Base-by-base conservation (phyloP, 2,329 filamentous ascomycete genomes). In the Claviceps maximensis region DNA sequence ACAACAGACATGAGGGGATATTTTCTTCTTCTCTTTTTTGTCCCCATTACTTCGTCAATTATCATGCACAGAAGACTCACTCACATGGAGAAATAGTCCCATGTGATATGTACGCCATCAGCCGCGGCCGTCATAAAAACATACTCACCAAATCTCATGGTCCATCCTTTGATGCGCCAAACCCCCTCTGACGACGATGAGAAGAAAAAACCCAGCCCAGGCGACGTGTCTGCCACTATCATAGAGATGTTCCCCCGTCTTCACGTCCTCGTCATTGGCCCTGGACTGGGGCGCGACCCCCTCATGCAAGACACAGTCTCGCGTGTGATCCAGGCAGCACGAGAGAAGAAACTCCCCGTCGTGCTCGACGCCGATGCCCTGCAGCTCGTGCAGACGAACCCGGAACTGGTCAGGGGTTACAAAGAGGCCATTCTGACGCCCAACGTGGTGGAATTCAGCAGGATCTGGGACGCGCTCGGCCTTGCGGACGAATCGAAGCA, bases 121-220 rank as follows among this genome's bases (percentile, higher is more conserved):
- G 93, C 93, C 2, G 89, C 79, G 47, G 77, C 81, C 63, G 90
- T 96, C 40, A 95, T 98, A 71, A 98, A 98, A 74, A 88, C 89
- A 4, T 98, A 97, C 73, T 96, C 90, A 21, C 93, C 93, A 2
- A 96, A 97, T 67, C 77, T 98, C 29, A 98, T 98, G 91, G 93
- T 98, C 12, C 93, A 97, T 68, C 93, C 93, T 1, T 80, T 96
- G 59, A 91, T 98, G 82, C 86, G 89, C 31, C 88, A 93, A 69
- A 80, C 82, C 47, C 64, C 69, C 12, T 54, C 65, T 2, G 49
- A 38, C 33, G 69, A 74, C 52, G 59, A 57, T 51, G 58, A 57
- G 55, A 1, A 78, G 55, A 1, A 79, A 84, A 53, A 73, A 73
- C 13, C 52, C 17, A 75, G 80, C 59, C 76, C 85, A 1, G 74